phyloP scores from a whole-genome alignment of 1,284 basidiomycete species.

The Malassezia furfur region DNA sequence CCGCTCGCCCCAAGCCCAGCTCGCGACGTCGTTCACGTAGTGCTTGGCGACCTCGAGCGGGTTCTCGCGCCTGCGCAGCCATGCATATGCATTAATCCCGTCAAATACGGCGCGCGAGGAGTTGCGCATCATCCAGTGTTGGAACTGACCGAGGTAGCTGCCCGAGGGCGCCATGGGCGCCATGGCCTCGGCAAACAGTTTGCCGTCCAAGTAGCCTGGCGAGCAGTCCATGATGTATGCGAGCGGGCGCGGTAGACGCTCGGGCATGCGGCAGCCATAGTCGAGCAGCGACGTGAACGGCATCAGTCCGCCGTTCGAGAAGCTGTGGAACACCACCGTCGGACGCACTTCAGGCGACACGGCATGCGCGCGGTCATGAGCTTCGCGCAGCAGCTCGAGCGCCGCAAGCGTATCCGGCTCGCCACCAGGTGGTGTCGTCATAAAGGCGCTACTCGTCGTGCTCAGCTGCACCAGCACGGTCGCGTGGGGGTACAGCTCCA shows the following conservation, averaged over 20 bases:
- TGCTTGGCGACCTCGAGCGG: neutral
- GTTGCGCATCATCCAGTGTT: neutral
- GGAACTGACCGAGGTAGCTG: neutral
- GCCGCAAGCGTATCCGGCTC: neutral
- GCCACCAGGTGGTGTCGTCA: neutral
- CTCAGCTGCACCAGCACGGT: slow-evolving; percentile 37
- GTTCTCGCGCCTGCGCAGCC: neutral
- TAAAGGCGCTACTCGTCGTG: neutral
- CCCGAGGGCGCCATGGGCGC: neutral
- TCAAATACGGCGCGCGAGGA: neutral
- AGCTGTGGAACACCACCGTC: slow-evolving; percentile 11
- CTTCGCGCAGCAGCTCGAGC: neutral
- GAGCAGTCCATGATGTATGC: slow-evolving; percentile 7
- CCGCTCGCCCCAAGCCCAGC: neutral
- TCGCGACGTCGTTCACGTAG: neutral
- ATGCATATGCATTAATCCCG: neutral
- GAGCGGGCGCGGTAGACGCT: neutral
- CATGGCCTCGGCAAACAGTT: neutral
- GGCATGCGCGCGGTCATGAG: neutral
- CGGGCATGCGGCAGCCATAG: neutral
- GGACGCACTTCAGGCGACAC: neutral
- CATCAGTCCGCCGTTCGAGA: slow-evolving; percentile 15
- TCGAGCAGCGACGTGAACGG: neutral
- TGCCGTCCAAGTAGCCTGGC: neutral
- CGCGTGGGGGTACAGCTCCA: slow-evolving; percentile 29